These are phyloP conservation scores for Adenanthera pavonina DNA, from an alignment of 306 rosid genomes.

Conservation along the genomic window DNA sequence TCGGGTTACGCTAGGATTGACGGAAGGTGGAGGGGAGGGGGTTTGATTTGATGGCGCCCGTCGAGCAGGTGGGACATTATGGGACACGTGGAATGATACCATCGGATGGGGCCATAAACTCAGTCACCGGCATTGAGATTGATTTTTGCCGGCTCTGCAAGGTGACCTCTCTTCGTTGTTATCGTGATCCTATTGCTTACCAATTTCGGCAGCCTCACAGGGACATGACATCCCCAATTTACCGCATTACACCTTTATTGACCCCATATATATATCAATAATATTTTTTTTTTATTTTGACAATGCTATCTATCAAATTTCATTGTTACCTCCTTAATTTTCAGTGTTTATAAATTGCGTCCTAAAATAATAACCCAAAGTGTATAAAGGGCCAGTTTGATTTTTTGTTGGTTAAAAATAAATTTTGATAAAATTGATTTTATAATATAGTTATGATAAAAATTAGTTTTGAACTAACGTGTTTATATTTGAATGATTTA, in stretches of 20 bases:
- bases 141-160: conserved; percentile 54
- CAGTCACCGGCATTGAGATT: conserved; percentile 59
- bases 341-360: no score
- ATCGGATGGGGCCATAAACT: conserved; percentile 39
- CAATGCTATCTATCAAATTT: no score
- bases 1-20: conserved; percentile 30
- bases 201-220: not conserved
- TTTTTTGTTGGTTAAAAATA: no score
- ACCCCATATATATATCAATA: no score
- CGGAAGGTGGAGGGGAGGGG: conserved; percentile 50
- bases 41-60: conserved; percentile 57
- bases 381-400: no score
- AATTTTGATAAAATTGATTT: no score
- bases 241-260: not conserved
- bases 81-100: conserved; percentile 52
- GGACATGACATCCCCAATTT: not conserved
- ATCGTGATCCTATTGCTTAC: not conserved
- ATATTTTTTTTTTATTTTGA: no score
- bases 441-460: no score
- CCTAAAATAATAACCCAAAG: no score
- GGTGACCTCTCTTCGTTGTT: conserved; percentile 42
- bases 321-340: no score
- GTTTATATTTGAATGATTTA: no score
- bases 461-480: no score
- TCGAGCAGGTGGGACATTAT: conserved; percentile 3